Evolutionary conservation across 768 basidiomycete species (phyloP).

Genomic region (Naganishia kalamii): DNA sequence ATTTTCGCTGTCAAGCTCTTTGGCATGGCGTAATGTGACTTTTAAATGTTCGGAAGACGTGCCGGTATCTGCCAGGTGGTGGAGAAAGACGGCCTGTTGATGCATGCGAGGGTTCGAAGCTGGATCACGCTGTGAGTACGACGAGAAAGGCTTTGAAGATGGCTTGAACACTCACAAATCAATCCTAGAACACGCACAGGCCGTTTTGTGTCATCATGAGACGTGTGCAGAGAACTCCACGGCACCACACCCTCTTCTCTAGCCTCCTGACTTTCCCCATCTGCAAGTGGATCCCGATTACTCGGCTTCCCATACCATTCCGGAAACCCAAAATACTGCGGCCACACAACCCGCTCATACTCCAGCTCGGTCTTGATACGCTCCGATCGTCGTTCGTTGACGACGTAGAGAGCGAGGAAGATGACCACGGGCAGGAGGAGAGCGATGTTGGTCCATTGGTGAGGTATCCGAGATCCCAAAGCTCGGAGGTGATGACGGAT

Average conservation of each 20-base stretch:
- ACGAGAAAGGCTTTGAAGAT: not conserved
- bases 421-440: not conserved
- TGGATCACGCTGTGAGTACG: not conserved
- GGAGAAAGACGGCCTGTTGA: not conserved
- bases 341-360: conserved; percentile 5
- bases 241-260: not conserved
- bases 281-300: not conserved
- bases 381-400: not conserved
- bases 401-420: not conserved
- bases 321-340: not conserved
- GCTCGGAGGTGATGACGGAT: not conserved
- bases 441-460: not conserved
- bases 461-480: not conserved
- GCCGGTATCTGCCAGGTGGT: not conserved
- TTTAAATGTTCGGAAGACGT: not conserved
- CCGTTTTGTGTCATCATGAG: not conserved
- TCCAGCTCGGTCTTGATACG: not conserved
- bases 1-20: not conserved
- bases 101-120: not conserved
- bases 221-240: not conserved
- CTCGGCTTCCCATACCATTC: not conserved
- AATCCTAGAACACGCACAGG: not conserved
- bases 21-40: not conserved
- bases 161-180: not conserved
- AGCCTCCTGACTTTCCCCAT: not conserved